Evolutionary conservation across 108 stramenopile genomes (phyloP).

Genomic region (Nitzschia sp.): DNA sequence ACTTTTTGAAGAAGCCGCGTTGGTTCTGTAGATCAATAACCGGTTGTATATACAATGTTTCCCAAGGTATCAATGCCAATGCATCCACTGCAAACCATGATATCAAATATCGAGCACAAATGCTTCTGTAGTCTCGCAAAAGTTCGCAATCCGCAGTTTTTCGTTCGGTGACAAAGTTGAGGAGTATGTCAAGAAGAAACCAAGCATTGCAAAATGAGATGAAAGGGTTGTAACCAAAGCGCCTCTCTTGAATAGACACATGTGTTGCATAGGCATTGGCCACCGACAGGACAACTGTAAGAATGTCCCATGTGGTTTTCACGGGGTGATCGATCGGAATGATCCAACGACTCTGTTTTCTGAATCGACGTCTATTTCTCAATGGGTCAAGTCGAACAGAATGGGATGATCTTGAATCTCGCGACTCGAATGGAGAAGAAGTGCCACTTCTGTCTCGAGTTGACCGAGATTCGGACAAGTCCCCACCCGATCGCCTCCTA

Average conservation of each 20-base stretch:
- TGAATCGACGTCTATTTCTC: not conserved
- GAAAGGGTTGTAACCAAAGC: constrained; percentile 46
- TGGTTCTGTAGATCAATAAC: constrained; percentile 76
- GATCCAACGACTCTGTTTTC: constrained; percentile 28
- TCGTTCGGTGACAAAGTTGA: constrained; percentile 83
- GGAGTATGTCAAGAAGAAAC: constrained; percentile 77
- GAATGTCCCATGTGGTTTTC: constrained; percentile 78
- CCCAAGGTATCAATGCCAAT: constrained; percentile 75
- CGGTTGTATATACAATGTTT: constrained; percentile 71
- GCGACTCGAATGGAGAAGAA: no score
- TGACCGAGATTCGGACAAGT: no score
- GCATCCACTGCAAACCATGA: constrained; percentile 85
- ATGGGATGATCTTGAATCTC: no score
- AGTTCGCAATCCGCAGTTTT: constrained; percentile 59
- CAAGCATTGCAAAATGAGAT: constrained; percentile 68
- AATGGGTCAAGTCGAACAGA: no score
- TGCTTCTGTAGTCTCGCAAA: constrained; percentile 56
- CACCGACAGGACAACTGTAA: constrained; percentile 72
- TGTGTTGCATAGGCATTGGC: constrained; percentile 69
- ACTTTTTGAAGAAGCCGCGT: constrained; percentile 64
- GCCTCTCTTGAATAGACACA: constrained; percentile 67
- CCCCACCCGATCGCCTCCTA: no score
- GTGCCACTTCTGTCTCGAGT: no score
- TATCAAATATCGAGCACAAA: constrained; percentile 82
- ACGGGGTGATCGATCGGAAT: constrained; percentile 81